Percentiles rank a stretch among this genome's conserved stretches.
These are phyloP conservation scores for Curvularia sp. DNA, from an alignment of 2,329 filamentous ascomycete species.

Conservation along the genomic window DNA sequence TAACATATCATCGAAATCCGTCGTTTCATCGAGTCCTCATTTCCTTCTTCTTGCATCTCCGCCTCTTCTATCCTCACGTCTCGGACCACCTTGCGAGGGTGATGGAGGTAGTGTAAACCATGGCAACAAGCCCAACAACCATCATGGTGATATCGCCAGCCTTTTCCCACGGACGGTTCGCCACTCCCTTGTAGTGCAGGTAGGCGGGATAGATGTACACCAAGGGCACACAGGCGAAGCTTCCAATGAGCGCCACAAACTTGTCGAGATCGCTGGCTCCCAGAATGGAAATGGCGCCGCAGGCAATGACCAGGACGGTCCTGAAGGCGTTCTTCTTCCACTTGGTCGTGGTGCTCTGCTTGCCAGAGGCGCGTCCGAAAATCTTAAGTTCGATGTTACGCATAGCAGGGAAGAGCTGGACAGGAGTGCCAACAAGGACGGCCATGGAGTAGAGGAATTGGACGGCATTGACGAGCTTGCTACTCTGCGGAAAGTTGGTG, in stretches of 20 bases:
- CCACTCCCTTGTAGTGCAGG: constrained; percentile 72
- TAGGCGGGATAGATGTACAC: constrained; percentile 79
- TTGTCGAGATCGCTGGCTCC: constrained; percentile 75
- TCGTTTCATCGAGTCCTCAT: background rate
- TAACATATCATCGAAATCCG: background rate
- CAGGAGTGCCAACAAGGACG: constrained; percentile 74
- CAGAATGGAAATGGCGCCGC: constrained; percentile 66
- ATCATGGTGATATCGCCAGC: constrained; percentile 68
- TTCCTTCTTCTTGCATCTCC: background rate
- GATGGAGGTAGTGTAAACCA: constrained; percentile 74
- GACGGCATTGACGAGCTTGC: constrained; percentile 75
- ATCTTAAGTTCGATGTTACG: constrained; percentile 73
- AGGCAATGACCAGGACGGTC: constrained; percentile 62
- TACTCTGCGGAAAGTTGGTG: constrained; percentile 75
- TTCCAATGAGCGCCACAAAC: constrained; percentile 76
- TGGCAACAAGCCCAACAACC: constrained; percentile 70
- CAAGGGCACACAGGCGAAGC: constrained; percentile 75
- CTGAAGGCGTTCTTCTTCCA: constrained; percentile 79
- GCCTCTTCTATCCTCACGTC: background rate
- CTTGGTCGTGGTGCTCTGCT: constrained; percentile 68
- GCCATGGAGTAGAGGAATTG: constrained; percentile 77
- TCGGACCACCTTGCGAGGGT: constrained; percentile 57
- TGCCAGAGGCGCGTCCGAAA: constrained; percentile 72
- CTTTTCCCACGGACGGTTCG: constrained; percentile 63
- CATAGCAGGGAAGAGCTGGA: constrained; percentile 76